A percentile compares a stretch with the other conserved stretches of the same genome.
These are phyloP conservation scores for Diaporthe citri DNA, from an alignment of 2,329 filamentous ascomycete species.

Conservation along the genomic window DNA sequence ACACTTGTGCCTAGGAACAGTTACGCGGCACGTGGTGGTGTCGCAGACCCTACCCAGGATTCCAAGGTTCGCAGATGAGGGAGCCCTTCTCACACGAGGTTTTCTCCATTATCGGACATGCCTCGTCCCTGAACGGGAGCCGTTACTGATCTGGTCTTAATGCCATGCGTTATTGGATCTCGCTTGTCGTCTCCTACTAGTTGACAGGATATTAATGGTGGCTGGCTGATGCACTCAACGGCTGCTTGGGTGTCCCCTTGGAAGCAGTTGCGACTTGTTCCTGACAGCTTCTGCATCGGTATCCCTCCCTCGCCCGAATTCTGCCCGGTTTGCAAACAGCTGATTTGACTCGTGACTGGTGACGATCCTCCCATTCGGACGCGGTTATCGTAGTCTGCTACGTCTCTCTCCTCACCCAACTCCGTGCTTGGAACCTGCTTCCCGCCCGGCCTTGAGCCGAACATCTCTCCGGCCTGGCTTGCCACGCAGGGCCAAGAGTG, in stretches of 20 bases:
- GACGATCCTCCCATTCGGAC: background rate
- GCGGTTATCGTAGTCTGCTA: constrained; percentile 11
- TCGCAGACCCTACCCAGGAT: background rate
- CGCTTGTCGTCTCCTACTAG: background rate
- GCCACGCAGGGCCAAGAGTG: constrained; percentile 17
- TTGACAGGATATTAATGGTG: constrained; percentile 1
- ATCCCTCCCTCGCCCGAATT: background rate
- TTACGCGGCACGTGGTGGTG: constrained; percentile 26
- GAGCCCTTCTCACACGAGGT: constrained; percentile 3
- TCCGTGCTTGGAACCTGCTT: constrained; percentile 9
- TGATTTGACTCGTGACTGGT: background rate
- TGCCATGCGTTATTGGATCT: background rate
- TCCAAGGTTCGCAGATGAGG: constrained; percentile 21
- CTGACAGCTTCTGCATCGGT: constrained; percentile 16
- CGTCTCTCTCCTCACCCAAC: background rate
- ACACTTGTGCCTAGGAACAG: constrained; percentile 3
- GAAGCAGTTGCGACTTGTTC: background rate
- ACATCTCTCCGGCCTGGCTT: constrained; percentile 6
- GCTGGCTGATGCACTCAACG: constrained; percentile 14
- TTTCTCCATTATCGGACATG: constrained; percentile 21
- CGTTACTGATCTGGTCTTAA: background rate
- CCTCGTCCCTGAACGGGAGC: constrained; percentile 19
- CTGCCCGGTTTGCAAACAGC: constrained; percentile 11
- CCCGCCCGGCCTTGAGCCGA: background rate
- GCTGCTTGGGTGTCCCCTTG: background rate